phyloP scores from a whole-genome alignment of 164 flowering plant species.

The Tinospora cordifolia region DNA sequence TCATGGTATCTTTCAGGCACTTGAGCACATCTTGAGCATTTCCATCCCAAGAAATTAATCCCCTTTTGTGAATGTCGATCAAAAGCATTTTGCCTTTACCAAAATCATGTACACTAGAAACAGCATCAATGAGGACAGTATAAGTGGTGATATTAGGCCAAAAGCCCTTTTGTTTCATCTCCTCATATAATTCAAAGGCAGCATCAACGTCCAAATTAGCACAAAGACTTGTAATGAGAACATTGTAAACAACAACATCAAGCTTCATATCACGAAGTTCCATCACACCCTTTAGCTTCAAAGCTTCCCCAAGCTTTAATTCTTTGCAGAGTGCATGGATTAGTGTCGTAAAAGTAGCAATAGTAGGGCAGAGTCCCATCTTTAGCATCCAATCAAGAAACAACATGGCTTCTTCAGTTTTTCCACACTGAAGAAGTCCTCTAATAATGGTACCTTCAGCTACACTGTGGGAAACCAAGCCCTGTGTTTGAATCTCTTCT shows the following conservation, averaged over 20 bases:
- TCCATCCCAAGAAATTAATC: slow-evolving; percentile 28
- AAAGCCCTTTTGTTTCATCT: slow-evolving; percentile 58
- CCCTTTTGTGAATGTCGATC: slow-evolving; percentile 49
- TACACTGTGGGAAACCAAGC: slow-evolving; percentile 34
- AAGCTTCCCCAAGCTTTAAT: slow-evolving; percentile 40
- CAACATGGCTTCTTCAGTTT: slow-evolving; percentile 57
- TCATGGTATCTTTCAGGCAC: slow-evolving; percentile 29
- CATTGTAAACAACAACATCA: slow-evolving; percentile 66
- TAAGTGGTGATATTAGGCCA: slow-evolving; percentile 53
- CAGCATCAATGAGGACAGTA: slow-evolving; percentile 36
- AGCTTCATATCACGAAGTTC: slow-evolving; percentile 40
- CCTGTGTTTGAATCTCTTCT: slow-evolving; percentile 55
- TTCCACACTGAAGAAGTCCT: slow-evolving; percentile 64
- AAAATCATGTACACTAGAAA: slow-evolving; percentile 23
- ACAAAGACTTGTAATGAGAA: slow-evolving; percentile 64
- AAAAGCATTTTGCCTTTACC: slow-evolving; percentile 36
- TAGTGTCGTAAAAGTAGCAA: slow-evolving; percentile 69
- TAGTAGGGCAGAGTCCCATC: slow-evolving; percentile 44
- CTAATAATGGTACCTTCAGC: slow-evolving; percentile 76
- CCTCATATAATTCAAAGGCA: slow-evolving; percentile 60
- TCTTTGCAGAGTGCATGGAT: slow-evolving; percentile 58
- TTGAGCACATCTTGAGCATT: slow-evolving; percentile 23
- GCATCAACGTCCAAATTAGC: slow-evolving; percentile 31
- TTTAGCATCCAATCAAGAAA: slow-evolving; percentile 50
- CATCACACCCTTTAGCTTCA: slow-evolving; percentile 42